Evolutionary conservation across 768 basidiomycete genomes (phyloP), one percentile per base, ranked within the genome.

Genomic region (Podaxis mareebaensis): DNA sequence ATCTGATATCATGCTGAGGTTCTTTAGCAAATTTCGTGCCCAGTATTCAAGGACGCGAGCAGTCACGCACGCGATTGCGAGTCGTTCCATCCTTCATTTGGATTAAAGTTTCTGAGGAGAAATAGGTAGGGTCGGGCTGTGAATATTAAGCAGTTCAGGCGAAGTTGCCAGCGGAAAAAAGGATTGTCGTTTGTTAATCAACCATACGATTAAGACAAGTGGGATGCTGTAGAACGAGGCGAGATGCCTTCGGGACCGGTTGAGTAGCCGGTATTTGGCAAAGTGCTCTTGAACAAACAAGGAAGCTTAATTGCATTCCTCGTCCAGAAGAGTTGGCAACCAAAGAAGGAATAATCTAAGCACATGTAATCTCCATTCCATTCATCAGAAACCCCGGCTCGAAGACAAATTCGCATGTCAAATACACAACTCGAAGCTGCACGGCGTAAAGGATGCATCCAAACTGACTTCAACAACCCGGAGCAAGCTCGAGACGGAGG

Each of bases 1-100:
- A 77, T 99, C 97, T 46, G 89, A 92, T 63, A 99, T 87, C 93
- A 99, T 95, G 51, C 95, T 96, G 66, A 10, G 51, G 62, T 36
- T 58, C n/a, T 15, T 54, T 51, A 30, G 48, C 24, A 10, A 40
- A 36, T 7, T 11, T 6, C 22, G 13, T 17, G 22, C 15, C 5
- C 24, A 33, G 6, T 36, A 26, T 20, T 13, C 40, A 26, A 44
- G 17, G 40, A 46, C n/a, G 7, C n/a, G 39, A 28, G 12, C 39
- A 28, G 33, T 30, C 20, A 71, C 71, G 44, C 55, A 72, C 71
- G 71, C 71, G 44, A 72, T 71, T 10, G 67, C 64, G 26, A 71
- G 63, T 44, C 46, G 60, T 49, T 68, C 62, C 63, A 65, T 65
- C 26, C 44, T 53, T 49, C 59, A 54, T 57, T 46, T 44, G 33